These are phyloP conservation scores for Diplotaxis tenuifolia DNA, from an alignment of 345 rosid genomes.

Conservation along the genomic window DNA sequence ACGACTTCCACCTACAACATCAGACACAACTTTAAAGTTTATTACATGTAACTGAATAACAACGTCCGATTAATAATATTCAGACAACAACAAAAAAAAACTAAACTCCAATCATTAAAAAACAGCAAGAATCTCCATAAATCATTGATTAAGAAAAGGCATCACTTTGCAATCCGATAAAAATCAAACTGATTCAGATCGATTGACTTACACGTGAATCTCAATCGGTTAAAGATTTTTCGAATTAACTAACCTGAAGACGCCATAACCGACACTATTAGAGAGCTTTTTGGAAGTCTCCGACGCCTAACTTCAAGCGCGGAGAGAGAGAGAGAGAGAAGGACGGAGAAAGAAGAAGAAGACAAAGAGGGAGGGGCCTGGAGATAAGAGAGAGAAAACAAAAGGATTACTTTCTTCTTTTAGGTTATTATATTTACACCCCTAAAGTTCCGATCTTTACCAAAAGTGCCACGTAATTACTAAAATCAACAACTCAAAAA, in stretches of 20 bases:
- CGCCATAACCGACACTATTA: conserved; percentile 42
- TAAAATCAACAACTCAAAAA: conserved; percentile 5
- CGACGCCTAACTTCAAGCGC: conserved; percentile 32
- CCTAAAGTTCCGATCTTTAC: conserved; percentile 14
- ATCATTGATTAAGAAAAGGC: neutral
- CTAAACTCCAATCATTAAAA: neutral
- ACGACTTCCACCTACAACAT: neutral
- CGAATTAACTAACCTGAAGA: conserved; percentile 40
- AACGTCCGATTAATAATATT: neutral
- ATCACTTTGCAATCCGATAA: neutral
- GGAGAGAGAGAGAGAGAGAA: conserved; percentile 19
- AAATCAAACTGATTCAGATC: neutral
- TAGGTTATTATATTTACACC: conserved; percentile 26
- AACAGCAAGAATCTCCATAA: neutral
- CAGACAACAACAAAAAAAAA: neutral
- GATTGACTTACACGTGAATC: neutral
- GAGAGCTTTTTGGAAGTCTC: conserved; percentile 30
- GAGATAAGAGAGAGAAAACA: conserved; percentile 29
- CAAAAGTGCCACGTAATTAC: neutral
- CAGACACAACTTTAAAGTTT: neutral
- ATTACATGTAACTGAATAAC: neutral
- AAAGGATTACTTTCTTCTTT: conserved; percentile 35
- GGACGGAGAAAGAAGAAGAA: no score
- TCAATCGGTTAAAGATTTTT: neutral
- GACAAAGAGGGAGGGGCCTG: conserved; percentile 36